phyloP scores from a whole-genome alignment of 2,329 filamentous ascomycete genomes.

The Moelleriella libera region DNA sequence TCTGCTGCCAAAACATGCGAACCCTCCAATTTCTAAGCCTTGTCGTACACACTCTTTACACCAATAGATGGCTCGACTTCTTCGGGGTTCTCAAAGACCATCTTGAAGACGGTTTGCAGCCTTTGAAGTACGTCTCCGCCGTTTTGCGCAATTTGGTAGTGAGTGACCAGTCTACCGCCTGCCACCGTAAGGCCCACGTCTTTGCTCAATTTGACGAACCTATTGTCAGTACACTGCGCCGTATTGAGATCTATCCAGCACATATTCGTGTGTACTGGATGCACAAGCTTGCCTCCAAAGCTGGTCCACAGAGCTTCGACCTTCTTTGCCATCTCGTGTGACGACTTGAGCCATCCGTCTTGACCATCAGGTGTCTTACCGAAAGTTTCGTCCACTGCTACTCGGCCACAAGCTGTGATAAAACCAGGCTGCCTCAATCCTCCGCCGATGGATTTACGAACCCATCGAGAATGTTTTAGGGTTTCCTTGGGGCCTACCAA shows the following conservation, averaged over 20 bases:
- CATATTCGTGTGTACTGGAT: conserved; percentile 83
- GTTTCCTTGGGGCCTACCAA: conserved; percentile 37
- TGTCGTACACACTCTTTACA: conserved; percentile 1
- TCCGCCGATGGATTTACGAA: conserved; percentile 60
- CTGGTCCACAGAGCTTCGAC: conserved; percentile 57
- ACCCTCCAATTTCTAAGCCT: background rate
- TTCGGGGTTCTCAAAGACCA: conserved; percentile 12
- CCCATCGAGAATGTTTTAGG: conserved; percentile 25
- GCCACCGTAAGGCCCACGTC: conserved; percentile 27
- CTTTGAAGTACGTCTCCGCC: conserved; percentile 43
- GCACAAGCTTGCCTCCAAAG: conserved; percentile 52
- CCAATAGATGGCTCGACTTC: background rate
- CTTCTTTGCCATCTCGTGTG: conserved; percentile 48
- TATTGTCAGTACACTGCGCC: conserved; percentile 28
- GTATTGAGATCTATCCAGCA: conserved; percentile 65
- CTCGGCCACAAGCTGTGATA: conserved; percentile 54
- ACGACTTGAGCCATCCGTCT: conserved; percentile 43
- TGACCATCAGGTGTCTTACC: conserved; percentile 19
- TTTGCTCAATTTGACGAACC: conserved; percentile 23
- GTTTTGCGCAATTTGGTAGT: conserved; percentile 48
- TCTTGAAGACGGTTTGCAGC: conserved; percentile 39
- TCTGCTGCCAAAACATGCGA: no score
- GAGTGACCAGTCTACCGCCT: conserved; percentile 29
- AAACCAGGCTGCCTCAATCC: conserved; percentile 61
- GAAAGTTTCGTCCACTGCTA: conserved; percentile 44